Conservation (phyloP, 352 stramenopile genomes). For the Phytophthora agathidicida region DNA sequence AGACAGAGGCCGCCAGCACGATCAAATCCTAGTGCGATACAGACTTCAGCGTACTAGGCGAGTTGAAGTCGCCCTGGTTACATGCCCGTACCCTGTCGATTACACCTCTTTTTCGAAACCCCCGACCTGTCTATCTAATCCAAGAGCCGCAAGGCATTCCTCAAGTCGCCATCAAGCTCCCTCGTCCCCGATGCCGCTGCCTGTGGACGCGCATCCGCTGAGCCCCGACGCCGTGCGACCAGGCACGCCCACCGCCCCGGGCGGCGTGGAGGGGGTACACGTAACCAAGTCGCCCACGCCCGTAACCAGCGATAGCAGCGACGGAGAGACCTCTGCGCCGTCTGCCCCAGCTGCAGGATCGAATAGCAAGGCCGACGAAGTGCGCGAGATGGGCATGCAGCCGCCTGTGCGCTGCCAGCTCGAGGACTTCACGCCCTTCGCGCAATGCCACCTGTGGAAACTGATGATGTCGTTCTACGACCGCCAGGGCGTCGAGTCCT, state of each 20-base stretch:
- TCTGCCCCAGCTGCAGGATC: too few species aligned
- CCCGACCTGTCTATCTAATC: slow-evolving; percentile 2
- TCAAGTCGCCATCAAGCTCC: slow-evolving; percentile 5
- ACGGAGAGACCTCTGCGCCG: slow-evolving; percentile 19
- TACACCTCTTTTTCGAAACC: slow-evolving; percentile 28
- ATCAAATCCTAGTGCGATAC: too few species aligned
- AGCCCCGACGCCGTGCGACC: slow-evolving; percentile 26
- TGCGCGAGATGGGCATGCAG: slow-evolving; percentile 36
- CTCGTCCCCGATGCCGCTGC: slow-evolving; percentile 27
- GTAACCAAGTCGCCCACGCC: slow-evolving; percentile 33
- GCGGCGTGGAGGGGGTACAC: slow-evolving; percentile 7
- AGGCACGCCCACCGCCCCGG: slow-evolving; percentile 22
- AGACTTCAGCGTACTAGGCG: too few species aligned
- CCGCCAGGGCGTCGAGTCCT: slow-evolving; percentile 84
- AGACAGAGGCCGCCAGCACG: too few species aligned
- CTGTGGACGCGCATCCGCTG: slow-evolving; percentile 20
- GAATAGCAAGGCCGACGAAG: slow-evolving; percentile 67
- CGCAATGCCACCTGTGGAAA: slow-evolving; percentile 91
- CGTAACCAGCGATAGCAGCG: slow-evolving; percentile 34
- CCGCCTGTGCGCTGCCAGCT: slow-evolving; percentile 71
- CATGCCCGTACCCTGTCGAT: too few species aligned
- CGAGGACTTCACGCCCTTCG: slow-evolving; percentile 91
- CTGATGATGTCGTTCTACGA: slow-evolving; percentile 96
- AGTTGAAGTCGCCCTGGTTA: too few species aligned
- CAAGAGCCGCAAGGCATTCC: slow-evolving; percentile 18